phyloP scores from a whole-genome alignment of 208 protist species.

The Leishmania martiniquensis region DNA sequence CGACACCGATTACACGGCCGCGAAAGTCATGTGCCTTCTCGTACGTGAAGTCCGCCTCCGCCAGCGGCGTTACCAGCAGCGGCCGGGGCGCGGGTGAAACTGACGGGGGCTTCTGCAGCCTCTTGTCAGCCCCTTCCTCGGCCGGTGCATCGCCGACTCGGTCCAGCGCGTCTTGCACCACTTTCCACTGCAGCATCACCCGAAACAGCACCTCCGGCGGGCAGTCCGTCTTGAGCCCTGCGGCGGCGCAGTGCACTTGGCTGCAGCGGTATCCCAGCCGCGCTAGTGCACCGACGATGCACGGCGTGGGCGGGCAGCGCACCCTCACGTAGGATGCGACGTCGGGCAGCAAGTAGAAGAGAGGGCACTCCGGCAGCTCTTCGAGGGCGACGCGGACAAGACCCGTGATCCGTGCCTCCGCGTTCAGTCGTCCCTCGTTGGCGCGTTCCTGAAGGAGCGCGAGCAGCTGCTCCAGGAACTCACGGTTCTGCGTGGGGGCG shows the following conservation, averaged over 20 bases:
- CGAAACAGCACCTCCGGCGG: slow-evolving; percentile 83
- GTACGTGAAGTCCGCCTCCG: slow-evolving; percentile 76
- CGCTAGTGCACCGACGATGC: slow-evolving; percentile 74
- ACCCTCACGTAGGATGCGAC: slow-evolving; percentile 79
- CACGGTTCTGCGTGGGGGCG: slow-evolving; percentile 84
- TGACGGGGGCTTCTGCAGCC: slow-evolving; percentile 5
- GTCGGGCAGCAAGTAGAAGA: slow-evolving; percentile 85
- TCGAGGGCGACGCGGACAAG: slow-evolving; percentile 82
- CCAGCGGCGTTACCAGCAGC: slow-evolving; percentile 47
- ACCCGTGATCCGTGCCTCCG: slow-evolving; percentile 76
- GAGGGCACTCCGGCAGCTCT: slow-evolving; percentile 87
- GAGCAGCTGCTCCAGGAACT: slow-evolving; percentile 80
- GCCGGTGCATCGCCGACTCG: background rate
- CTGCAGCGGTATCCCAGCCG: slow-evolving; percentile 90
- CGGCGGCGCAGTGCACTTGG: slow-evolving; percentile 89
- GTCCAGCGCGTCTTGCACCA: slow-evolving; percentile 37
- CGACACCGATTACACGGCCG: slow-evolving; percentile 64
- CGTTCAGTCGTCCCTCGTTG: slow-evolving; percentile 54
- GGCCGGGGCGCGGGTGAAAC: slow-evolving; percentile 7
- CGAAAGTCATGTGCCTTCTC: slow-evolving; percentile 81
- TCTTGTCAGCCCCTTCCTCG: background rate
- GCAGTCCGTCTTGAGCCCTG: slow-evolving; percentile 93
- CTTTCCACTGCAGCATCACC: slow-evolving; percentile 87
- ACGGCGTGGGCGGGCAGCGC: slow-evolving; percentile 75
- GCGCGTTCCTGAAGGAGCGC: slow-evolving; percentile 69